Base-by-base conservation (phyloP, 768 basidiomycete species). In the Sarcomyxa edulis region DNA sequence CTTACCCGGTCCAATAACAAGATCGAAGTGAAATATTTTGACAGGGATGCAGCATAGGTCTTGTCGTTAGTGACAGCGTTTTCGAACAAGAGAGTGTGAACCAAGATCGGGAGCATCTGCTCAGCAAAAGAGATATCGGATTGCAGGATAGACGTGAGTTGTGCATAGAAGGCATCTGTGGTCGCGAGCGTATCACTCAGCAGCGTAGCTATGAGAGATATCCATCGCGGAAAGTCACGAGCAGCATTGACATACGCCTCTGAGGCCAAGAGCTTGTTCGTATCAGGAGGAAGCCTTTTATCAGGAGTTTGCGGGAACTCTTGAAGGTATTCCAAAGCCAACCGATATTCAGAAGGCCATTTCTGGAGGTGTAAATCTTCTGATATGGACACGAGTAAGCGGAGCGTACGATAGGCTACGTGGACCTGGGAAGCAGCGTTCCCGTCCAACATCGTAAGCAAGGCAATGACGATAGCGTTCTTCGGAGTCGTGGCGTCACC, bases 41-140 rank as follows among this genome's bases (percentile, higher is more conserved):
- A 89, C 37, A 74, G 48, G 15, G 52, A 31, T 24, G 35, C 50
- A 48, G 55, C 58, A 52, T 37, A 55, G 47, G 40, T 39, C 49
- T 51, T 26, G 51, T 49, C 39, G 48, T 46, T 50, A 25, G 22
- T 41, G 16, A 45, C 39, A 15, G 47, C 46, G 38, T 65, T 60
- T 8, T 33, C 44, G 36, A 61, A 65, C 7, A 98, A 69, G 3
- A 84, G 44, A 1, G 72, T 71, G 48, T 91, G 82, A 11, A 94
- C 77, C 22, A 96, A 66, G 20, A 86, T 60, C 0, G 94, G 90
- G 5, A 95, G 63, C 11, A 84, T 58, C 38, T 78, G 63, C 42
- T 78, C 72, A 0, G 88, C 80, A 42, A 93, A 83, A 4, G 52
- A 48, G 4, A 67, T 46, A 41, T 83, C 74, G 2, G 64, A 60